Conservation (phyloP, 1,284 basidiomycete genomes). For the Pseudozyma flocculosa region DNA sequence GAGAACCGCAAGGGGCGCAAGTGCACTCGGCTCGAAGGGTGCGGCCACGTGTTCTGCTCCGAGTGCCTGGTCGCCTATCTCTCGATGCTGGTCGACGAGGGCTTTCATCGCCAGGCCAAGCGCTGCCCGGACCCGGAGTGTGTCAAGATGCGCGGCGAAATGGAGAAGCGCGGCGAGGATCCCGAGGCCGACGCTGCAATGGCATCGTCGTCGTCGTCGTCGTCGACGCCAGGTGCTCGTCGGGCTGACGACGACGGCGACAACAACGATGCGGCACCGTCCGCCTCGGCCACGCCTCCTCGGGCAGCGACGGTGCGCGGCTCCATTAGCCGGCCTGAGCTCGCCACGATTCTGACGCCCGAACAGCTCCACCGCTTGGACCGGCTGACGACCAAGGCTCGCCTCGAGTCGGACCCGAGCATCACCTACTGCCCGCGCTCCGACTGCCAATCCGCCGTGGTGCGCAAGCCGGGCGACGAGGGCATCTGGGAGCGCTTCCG, state of each 20-base stretch:
- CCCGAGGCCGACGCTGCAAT: too few species aligned
- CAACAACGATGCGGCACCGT: too few species aligned
- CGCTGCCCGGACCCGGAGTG: conserved; percentile 39
- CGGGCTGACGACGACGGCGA: too few species aligned
- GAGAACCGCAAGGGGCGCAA: conserved; percentile 31
- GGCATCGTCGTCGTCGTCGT: too few species aligned
- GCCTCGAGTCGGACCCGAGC: conserved; percentile 34
- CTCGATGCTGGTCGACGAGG: conserved; percentile 28
- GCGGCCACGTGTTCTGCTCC: conserved; percentile 39
- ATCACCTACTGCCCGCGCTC: conserved; percentile 34
- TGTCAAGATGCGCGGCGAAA: conserved; percentile 22
- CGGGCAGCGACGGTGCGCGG: conserved; percentile 1
- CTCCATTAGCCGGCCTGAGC: conserved; percentile 16
- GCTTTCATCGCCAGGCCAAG: conserved; percentile 28
- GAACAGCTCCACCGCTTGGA: conserved; percentile 17
- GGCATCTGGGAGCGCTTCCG: conserved; percentile 39
- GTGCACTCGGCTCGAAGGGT: conserved; percentile 21
- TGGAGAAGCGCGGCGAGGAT: conserved; percentile 22
- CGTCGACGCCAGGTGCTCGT: too few species aligned
- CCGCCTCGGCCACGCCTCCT: too few species aligned
- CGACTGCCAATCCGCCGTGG: conserved; percentile 25
- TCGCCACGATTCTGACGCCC: conserved; percentile 12
- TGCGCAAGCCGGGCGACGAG: conserved; percentile 25
- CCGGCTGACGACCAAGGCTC: conserved; percentile 23
- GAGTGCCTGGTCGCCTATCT: conserved; percentile 32